phyloP scores from a whole-genome alignment of 140 eudicot genomes.

The Stevia rebaudiana region DNA sequence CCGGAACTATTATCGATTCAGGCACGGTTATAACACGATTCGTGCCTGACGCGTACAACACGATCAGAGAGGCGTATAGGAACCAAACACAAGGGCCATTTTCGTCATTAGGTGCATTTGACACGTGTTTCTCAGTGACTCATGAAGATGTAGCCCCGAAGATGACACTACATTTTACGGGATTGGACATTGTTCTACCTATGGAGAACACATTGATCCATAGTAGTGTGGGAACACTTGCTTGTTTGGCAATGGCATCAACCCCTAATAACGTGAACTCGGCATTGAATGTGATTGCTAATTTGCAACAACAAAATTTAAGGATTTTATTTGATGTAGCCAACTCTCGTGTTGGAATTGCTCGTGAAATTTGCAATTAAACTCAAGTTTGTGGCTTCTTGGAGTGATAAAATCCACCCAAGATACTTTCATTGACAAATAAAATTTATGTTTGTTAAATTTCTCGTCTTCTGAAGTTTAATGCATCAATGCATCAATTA shows the following conservation, averaged over 20 bases:
- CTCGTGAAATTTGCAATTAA: constrained; percentile 79
- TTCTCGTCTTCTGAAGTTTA: no score
- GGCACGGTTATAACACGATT: constrained; percentile 86
- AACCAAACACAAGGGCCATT: constrained; percentile 71
- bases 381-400: background rate
- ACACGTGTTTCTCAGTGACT: constrained; percentile 73
- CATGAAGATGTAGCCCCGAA: constrained; percentile 63
- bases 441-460: no score
- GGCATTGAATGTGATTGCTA: constrained; percentile 72
- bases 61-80: constrained; percentile 54
- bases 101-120: constrained; percentile 70
- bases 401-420: background rate
- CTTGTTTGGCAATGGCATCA: constrained; percentile 88
- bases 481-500: no score
- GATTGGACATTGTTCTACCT: constrained; percentile 59
- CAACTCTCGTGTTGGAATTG: constrained; percentile 80
- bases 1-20: constrained; percentile 81
- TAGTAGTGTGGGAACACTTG: constrained; percentile 67
- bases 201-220: constrained; percentile 80
- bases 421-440: no score
- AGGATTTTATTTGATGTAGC: constrained; percentile 67
- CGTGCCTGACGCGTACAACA: constrained; percentile 45
- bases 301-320: constrained; percentile 88
- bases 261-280: constrained; percentile 71
- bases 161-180: constrained; percentile 52